These are phyloP conservation scores for Diaporthe sp. DNA, from an alignment of 2,329 filamentous ascomycete genomes.

Conservation along the genomic window DNA sequence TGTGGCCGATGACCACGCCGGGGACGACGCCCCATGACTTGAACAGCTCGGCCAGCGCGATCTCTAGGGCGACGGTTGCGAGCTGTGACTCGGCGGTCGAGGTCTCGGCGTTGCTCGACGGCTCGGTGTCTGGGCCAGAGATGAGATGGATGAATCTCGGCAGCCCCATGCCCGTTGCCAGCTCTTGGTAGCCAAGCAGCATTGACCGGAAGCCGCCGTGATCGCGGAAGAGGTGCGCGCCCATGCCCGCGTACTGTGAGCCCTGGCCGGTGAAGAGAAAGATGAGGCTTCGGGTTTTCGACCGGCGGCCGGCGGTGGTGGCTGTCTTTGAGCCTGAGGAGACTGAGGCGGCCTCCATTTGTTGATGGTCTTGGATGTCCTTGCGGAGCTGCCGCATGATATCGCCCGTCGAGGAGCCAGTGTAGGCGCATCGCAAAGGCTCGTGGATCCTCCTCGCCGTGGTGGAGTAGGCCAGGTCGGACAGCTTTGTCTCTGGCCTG, in stretches of 20 bases:
- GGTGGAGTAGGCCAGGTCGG: slow-evolving; percentile 10
- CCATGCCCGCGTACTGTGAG: slow-evolving; percentile 42
- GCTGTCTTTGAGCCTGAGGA: not conserved
- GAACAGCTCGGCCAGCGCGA: not conserved
- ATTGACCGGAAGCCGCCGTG: slow-evolving; percentile 38
- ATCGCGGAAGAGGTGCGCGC: slow-evolving; percentile 32
- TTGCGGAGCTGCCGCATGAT: not conserved
- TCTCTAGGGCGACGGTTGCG: slow-evolving; percentile 58
- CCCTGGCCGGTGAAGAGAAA: slow-evolving; percentile 48
- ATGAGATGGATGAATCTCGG: not conserved
- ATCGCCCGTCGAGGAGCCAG: not conserved
- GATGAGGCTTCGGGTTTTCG: slow-evolving; percentile 11
- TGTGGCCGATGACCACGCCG: not conserved
- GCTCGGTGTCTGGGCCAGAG: not conserved
- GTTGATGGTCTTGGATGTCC: not conserved
- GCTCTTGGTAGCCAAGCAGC: not conserved
- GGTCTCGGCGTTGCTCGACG: not conserved
- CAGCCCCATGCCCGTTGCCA: slow-evolving; percentile 38
- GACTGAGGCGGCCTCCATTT: not conserved
- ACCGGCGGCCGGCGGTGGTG: not conserved
- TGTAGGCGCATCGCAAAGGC: not conserved
- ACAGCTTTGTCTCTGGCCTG: not conserved
- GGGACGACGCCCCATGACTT: not conserved
- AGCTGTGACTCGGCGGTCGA: slow-evolving; percentile 2
- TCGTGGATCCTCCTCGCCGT: slow-evolving; percentile 21